Percentiles rank a stretch among this genome's conserved stretches.
Evolutionary conservation across 2,329 filamentous ascomycete genomes (phyloP).

Genomic region (Chrysoporthe austroafricana): DNA sequence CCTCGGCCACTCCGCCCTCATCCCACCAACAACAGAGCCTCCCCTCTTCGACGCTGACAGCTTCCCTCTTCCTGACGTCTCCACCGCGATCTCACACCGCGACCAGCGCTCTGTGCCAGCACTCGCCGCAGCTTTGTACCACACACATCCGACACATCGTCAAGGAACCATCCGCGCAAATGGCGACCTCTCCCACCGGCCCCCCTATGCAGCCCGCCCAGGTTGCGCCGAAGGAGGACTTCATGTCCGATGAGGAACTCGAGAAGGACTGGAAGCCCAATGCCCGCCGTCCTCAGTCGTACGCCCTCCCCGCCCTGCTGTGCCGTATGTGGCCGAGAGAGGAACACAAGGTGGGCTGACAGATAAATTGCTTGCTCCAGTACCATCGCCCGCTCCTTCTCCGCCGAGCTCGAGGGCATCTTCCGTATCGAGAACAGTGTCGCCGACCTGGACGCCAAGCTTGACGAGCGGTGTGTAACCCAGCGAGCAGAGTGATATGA

Average conservation of each 20-base stretch:
- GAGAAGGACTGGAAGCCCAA: constrained; percentile 81
- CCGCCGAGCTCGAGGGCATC: constrained; percentile 81
- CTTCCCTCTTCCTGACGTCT: background rate
- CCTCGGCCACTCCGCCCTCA: constrained; percentile 13
- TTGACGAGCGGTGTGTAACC: constrained; percentile 76
- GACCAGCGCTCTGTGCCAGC: background rate
- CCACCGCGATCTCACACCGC: background rate
- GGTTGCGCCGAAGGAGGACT: constrained; percentile 14
- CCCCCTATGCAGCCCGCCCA: constrained; percentile 21
- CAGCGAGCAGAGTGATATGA: constrained; percentile 4
- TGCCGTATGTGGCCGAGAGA: constrained; percentile 25
- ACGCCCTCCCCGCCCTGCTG: constrained; percentile 60
- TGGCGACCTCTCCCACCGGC: constrained; percentile 27
- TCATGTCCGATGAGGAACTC: constrained; percentile 67
- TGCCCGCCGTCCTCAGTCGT: constrained; percentile 81
- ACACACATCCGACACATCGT: constrained; percentile 2
- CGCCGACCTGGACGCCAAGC: constrained; percentile 62
- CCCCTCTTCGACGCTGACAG: background rate
- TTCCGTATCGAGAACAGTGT: constrained; percentile 85
- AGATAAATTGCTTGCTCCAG: constrained; percentile 50
- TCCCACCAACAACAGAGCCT: constrained; percentile 9
- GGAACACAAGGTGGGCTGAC: constrained; percentile 25
- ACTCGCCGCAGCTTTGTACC: constrained; percentile 5
- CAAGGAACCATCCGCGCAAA: constrained; percentile 22
- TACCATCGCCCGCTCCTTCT: constrained; percentile 86